Conservation (phyloP, 768 basidiomycete genomes). For the Clitopilus passeckerianus region DNA sequence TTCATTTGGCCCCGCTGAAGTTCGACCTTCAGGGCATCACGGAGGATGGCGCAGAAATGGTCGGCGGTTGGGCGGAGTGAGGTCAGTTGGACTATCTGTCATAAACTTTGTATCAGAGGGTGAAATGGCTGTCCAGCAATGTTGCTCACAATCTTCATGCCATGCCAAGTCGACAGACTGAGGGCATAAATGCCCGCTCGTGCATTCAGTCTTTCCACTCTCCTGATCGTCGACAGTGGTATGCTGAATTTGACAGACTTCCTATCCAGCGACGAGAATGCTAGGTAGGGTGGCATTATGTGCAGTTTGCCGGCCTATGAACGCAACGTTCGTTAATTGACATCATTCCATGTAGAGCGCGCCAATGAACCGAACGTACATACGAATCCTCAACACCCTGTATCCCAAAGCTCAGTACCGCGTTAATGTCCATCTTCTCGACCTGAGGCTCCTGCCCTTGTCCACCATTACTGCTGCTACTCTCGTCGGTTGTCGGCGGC, state of each 20-base stretch:
- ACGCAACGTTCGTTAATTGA: neutral
- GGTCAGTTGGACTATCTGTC: conserved; percentile 88
- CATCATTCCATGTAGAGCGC: neutral
- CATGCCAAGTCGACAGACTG: conserved; percentile 90
- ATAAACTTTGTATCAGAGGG: neutral
- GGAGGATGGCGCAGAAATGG: conserved; percentile 83
- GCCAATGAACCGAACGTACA: conserved; percentile 45
- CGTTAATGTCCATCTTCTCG: conserved; percentile 84
- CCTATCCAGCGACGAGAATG: conserved; percentile 86
- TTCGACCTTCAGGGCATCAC: conserved; percentile 85
- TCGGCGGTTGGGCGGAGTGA: conserved; percentile 92
- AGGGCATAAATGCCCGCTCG: conserved; percentile 96
- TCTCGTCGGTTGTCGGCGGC: conserved; percentile 24
- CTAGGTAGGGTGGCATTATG: conserved; percentile 84
- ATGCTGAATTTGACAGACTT: conserved; percentile 90
- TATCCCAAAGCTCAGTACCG: conserved; percentile 74
- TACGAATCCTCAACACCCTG: conserved; percentile 89
- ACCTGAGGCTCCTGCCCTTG: conserved; percentile 58
- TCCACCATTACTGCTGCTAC: conserved; percentile 18
- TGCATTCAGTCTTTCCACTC: conserved; percentile 92
- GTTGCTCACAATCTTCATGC: conserved; percentile 78
- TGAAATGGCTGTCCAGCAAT: neutral
- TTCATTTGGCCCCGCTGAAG: conserved; percentile 94
- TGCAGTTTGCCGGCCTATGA: conserved; percentile 84
- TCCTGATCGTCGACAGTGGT: conserved; percentile 85